These are phyloP conservation scores for Ganoderma sinense DNA, from an alignment of 1,284 basidiomycete genomes.

Conservation along the genomic window DNA sequence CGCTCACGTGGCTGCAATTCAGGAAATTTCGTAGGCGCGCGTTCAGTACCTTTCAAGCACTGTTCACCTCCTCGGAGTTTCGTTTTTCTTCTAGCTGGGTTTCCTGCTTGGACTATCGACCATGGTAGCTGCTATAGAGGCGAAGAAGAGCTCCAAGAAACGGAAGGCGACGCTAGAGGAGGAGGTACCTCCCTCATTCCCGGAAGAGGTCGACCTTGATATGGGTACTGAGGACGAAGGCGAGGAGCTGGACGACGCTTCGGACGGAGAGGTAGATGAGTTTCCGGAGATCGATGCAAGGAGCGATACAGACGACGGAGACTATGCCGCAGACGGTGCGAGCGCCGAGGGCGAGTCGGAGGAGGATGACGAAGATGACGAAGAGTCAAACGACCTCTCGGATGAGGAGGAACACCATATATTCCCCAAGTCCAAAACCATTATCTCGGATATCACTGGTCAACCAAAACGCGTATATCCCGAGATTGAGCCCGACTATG, in stretches of 20 bases:
- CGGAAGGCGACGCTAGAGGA: slow-evolving; percentile 55
- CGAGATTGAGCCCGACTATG: slow-evolving; percentile 95
- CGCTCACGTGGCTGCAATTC: slow-evolving; percentile 25
- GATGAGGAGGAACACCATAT: slow-evolving; percentile 48
- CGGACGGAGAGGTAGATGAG: slow-evolving; percentile 52
- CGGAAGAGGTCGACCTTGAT: slow-evolving; percentile 59
- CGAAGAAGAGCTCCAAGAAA: slow-evolving; percentile 53
- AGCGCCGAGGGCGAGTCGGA: slow-evolving; percentile 48
- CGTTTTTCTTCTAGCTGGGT: slow-evolving; percentile 7
- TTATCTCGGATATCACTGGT: slow-evolving; percentile 87
- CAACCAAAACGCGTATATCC: slow-evolving; percentile 91
- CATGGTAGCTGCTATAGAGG: slow-evolving; percentile 49
- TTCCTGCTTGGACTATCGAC: slow-evolving; percentile 12
- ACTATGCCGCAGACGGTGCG: slow-evolving; percentile 46
- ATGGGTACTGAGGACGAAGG: slow-evolving; percentile 78
- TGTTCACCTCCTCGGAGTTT: not conserved
- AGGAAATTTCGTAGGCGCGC: slow-evolving; percentile 34
- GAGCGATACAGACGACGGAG: slow-evolving; percentile 56
- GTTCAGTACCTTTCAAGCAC: not conserved
- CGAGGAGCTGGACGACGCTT: slow-evolving; percentile 53
- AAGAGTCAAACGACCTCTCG: slow-evolving; percentile 42
- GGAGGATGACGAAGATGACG: slow-evolving; percentile 42
- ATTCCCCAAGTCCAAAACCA: slow-evolving; percentile 73
- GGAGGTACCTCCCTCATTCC: slow-evolving; percentile 40
- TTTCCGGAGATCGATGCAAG: slow-evolving; percentile 65